These are phyloP conservation scores for Conticribra guillardii DNA, from an alignment of 108 stramenopile species.

Conservation along the genomic window DNA sequence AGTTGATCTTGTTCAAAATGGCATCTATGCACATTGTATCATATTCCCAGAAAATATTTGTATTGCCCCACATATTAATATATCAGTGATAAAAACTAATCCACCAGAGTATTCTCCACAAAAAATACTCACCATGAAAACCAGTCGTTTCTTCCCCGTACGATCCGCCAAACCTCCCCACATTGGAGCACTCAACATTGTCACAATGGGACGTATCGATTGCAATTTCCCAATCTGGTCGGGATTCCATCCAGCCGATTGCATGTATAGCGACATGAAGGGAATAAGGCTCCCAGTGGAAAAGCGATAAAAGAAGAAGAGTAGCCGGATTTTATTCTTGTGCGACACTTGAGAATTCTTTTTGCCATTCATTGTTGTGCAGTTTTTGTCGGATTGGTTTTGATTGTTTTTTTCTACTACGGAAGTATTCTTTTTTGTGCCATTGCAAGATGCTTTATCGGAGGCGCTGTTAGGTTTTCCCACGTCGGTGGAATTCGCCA, in stretches of 20 bases:
- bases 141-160: constrained; percentile 27
- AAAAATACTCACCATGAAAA: constrained; percentile 28
- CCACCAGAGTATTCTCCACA: no score
- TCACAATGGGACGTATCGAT: constrained; percentile 43
- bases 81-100: no score
- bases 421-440: not conserved
- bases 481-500: no score
- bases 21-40: no score
- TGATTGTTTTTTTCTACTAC: not conserved
- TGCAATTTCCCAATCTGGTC: constrained; percentile 38
- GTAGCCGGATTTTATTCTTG: constrained; percentile 26
- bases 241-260: constrained; percentile 21
- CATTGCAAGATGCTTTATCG: not conserved
- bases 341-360: not conserved
- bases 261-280: constrained; percentile 50
- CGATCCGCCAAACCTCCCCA: constrained; percentile 42
- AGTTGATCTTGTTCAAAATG: no score
- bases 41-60: no score
- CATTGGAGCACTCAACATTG: constrained; percentile 32
- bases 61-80: no score
- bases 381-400: not conserved
- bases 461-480: not conserved
- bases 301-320: constrained; percentile 43
- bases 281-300: constrained; percentile 37
- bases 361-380: no score